These are phyloP conservation scores for Chaetomium cochliodes DNA, from an alignment of 495 filamentous ascomycete species.

Conservation along the genomic window DNA sequence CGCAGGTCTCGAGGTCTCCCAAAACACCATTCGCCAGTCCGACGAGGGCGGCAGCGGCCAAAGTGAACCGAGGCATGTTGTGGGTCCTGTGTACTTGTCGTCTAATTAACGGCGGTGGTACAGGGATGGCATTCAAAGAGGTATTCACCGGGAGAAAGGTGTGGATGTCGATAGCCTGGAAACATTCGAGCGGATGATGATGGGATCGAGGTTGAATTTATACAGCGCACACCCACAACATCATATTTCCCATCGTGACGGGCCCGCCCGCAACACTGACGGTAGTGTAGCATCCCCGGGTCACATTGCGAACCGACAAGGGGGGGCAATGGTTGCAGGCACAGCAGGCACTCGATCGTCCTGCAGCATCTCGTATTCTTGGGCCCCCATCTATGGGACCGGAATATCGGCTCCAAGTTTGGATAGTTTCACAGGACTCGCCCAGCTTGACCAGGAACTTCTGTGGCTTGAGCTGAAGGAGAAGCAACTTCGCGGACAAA, in stretches of 20 bases:
- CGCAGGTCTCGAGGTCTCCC: constrained; percentile 27
- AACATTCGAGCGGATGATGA: background rate
- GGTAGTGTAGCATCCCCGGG: background rate
- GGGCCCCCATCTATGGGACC: background rate
- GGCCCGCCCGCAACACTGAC: background rate
- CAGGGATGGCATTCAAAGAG: background rate
- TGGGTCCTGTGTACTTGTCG: background rate
- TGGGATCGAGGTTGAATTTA: constrained; percentile 4
- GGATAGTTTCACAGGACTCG: background rate
- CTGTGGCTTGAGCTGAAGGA: too few relatives aligned
- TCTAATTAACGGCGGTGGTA: background rate
- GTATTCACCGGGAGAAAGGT: background rate
- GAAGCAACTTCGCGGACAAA: too few relatives aligned
- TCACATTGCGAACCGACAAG: background rate
- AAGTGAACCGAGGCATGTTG: constrained; percentile 26
- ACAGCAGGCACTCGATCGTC: background rate
- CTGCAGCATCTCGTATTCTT: constrained; percentile 16
- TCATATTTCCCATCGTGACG: background rate
- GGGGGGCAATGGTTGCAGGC: background rate
- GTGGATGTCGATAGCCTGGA: background rate
- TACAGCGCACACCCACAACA: background rate
- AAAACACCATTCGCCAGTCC: constrained; percentile 20
- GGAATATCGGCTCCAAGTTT: background rate
- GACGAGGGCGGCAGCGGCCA: constrained; percentile 24
- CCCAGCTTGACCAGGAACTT: background rate